Percentiles rank a stretch among this genome's conserved stretches.
These are phyloP conservation scores for Trichoderma citrinoviride DNA, from an alignment of 2,329 filamentous ascomycete genomes.

Conservation along the genomic window DNA sequence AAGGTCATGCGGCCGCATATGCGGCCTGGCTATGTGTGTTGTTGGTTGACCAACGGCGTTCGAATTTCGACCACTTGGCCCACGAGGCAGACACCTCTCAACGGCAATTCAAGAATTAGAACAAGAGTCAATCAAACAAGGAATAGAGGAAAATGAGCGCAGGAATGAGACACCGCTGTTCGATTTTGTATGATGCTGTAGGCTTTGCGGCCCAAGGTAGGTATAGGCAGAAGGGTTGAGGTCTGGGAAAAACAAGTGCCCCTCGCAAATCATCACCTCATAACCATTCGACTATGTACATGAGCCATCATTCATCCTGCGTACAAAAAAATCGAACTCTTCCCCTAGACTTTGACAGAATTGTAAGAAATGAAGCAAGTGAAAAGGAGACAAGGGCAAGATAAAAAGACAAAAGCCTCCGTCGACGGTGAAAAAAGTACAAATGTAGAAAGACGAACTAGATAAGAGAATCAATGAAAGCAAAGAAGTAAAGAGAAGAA, in stretches of 20 bases:
- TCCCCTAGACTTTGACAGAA: background rate
- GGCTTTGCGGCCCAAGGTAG: background rate
- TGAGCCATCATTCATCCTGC: constrained; percentile 5
- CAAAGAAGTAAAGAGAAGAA: background rate
- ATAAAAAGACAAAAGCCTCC: too few relatives aligned
- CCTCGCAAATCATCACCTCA: background rate
- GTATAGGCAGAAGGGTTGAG: constrained; percentile 6
- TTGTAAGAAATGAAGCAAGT: background rate
- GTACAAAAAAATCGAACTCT: background rate
- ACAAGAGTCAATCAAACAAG: background rate
- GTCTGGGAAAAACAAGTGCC: background rate
- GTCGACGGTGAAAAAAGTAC: too few relatives aligned
- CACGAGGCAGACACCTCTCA: constrained; percentile 18
- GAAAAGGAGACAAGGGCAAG: background rate
- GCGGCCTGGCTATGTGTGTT: constrained; percentile 27
- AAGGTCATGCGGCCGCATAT: constrained; percentile 30
- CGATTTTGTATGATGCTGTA: constrained; percentile 14
- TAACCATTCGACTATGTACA: constrained; percentile 3
- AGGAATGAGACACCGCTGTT: constrained; percentile 4
- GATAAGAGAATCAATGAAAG: background rate
- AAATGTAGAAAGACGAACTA: background rate
- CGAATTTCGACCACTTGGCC: background rate
- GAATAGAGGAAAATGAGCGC: background rate
- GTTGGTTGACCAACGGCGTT: constrained; percentile 14
- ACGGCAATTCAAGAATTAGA: background rate